Evolutionary conservation across 768 basidiomycete species (phyloP).

Genomic region (Hypholoma sublateritium): DNA sequence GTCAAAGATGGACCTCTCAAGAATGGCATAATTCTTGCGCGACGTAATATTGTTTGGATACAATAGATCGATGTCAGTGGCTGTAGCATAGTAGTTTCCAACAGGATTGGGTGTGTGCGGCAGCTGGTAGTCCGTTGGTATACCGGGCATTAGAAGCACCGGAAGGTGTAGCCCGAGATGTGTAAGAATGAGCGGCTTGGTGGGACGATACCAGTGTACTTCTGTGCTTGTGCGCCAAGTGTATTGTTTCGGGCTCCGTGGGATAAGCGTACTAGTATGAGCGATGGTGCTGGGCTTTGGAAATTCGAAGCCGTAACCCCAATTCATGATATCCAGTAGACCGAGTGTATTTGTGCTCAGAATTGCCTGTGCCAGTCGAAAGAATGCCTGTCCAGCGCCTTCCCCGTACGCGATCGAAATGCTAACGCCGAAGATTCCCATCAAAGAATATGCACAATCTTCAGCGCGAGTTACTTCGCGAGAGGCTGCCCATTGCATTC

Average conservation of each 20-base stretch:
- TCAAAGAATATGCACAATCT: conserved; percentile 3
- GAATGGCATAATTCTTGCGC: not conserved
- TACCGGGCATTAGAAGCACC: conserved; percentile 1
- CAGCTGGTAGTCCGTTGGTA: not conserved
- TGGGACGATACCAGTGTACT: not conserved
- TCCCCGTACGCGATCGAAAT: conserved; percentile 5
- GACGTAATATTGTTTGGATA: not conserved
- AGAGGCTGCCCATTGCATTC: conserved; percentile 3
- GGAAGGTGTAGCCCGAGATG: not conserved
- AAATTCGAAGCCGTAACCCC: not conserved
- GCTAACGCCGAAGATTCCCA: conserved; percentile 4
- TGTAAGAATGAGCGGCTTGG: not conserved
- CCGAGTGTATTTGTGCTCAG: not conserved
- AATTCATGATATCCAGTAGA: not conserved
- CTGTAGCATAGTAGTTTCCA: not conserved
- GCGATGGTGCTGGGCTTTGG: conserved; percentile 1
- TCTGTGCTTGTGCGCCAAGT: not conserved
- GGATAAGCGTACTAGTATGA: not conserved
- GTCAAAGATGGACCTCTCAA: not conserved
- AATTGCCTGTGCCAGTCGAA: not conserved
- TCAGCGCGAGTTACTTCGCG: conserved; percentile 1
- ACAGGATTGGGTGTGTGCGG: not conserved
- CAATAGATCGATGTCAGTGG: not conserved
- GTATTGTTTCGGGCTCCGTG: not conserved
- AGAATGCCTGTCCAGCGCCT: conserved; percentile 1